These are phyloP conservation scores for Blumeriella jaapii DNA, from an alignment of 2,329 filamentous ascomycete species.

Conservation along the genomic window DNA sequence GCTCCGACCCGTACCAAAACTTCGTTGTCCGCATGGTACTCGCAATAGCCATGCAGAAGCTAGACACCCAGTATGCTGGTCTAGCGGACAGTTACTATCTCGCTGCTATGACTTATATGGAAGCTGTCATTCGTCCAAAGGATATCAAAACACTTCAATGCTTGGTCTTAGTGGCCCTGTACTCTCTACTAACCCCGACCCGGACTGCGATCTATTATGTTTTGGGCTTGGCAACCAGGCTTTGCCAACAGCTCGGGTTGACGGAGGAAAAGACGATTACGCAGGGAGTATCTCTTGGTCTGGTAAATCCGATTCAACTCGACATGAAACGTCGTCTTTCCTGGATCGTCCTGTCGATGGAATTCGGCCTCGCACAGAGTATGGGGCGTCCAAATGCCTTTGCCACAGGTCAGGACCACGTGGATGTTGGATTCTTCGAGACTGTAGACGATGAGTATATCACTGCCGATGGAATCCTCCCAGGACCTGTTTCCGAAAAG, in stretches of 20 bases:
- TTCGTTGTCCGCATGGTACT: conserved; percentile 87
- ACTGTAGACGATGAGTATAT: conserved; percentile 76
- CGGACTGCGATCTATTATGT: conserved; percentile 89
- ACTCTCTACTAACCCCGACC: conserved; percentile 85
- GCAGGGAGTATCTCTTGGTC: conserved; percentile 40
- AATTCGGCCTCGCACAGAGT: conserved; percentile 75
- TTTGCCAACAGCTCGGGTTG: conserved; percentile 81
- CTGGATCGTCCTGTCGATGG: conserved; percentile 83
- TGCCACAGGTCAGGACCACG: conserved; percentile 67
- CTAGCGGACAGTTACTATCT: conserved; percentile 92
- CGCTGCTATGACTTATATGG: conserved; percentile 73
- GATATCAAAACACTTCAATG: conserved; percentile 86
- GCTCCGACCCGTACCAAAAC: conserved; percentile 68
- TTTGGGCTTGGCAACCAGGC: conserved; percentile 73
- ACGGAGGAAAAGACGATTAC: conserved; percentile 82
- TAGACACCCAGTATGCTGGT: conserved; percentile 82
- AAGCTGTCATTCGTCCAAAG: conserved; percentile 75
- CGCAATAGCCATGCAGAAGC: conserved; percentile 87
- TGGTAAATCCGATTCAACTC: conserved; percentile 60
- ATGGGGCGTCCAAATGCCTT: conserved; percentile 82
- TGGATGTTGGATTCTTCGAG: conserved; percentile 79
- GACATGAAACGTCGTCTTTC: conserved; percentile 83
- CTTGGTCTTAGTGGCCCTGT: conserved; percentile 75
- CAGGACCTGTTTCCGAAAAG: conserved; percentile 62
- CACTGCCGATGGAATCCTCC: conserved; percentile 60